Base-by-base conservation (phyloP, 495 filamentous ascomycete species). In the Cudoniella acicularis region DNA sequence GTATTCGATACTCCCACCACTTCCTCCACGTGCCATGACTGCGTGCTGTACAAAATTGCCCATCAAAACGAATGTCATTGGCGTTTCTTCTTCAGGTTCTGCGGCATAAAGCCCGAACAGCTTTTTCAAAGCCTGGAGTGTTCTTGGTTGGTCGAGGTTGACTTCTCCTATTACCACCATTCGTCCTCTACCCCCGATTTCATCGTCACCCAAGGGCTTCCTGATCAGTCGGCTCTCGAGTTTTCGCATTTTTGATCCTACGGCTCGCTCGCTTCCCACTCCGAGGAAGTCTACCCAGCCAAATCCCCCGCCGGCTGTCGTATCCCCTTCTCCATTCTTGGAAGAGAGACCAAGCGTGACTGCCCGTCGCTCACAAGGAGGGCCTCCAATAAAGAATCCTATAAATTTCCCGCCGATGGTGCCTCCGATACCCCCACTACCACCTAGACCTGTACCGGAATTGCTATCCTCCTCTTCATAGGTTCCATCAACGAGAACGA, bases 241-340 rank as follows among this genome's bases (percentile, higher is more conserved):
- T 62, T 79, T 87, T 36, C 90, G 83, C 91, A 99, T 96, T 10
- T 85, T 83, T 1, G 82, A 71, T 0, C 94, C 92, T 10, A 86
- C 83, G 22, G 91, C 91, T 51, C 92, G 87, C 69, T 96, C 91
- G 60, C 90, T 93, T 8, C 94, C 94, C 1, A 92, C 82, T 20
- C 95, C 94, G 0, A 96, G 73, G 69, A 98, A 98, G 67, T 99
- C 95, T 9, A 96, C 87, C 90, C 96, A 98, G 10, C 94, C 95
- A 67, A 97, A 96, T 0, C 90, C 92, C 53, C 84, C 85, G 18
- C 88, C 88, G 59, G 86, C 83, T 17, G 83, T 85, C 13, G 69
- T 52, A 41, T 73, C 76, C 21, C 76, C 65, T 22, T 75, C 73
- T 30, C 77, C 79, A 36, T 77, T 82, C 25, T 70, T 63, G 1